A percentile compares a stretch with the other conserved stretches of the same genome.
phyloP scores from a whole-genome alignment of 2,329 filamentous ascomycete genomes.

The Chrysoporthe deuterocubensis region DNA sequence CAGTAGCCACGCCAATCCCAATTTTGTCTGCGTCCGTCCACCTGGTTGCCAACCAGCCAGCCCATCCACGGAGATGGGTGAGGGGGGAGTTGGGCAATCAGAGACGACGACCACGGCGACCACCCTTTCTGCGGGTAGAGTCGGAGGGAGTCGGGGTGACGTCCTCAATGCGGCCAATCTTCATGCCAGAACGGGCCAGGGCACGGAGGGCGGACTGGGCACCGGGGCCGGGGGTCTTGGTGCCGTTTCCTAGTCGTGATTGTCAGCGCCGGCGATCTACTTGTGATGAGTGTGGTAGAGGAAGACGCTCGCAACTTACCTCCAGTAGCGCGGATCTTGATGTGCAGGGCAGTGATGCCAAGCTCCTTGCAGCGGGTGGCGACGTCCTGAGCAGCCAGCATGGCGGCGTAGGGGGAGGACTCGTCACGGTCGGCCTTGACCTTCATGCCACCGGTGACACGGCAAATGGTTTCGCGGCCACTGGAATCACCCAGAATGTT shows the following conservation, averaged over 20 bases:
- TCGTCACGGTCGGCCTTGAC: conserved; percentile 99
- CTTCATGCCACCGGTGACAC: conserved; percentile 99
- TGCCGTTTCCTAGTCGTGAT: conserved; percentile 79
- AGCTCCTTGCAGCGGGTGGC: conserved; percentile 80
- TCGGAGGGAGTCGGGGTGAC: conserved; percentile 99
- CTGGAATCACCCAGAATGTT: conserved; percentile 74
- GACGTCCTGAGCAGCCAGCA: conserved; percentile 99
- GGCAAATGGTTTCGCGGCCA: conserved; percentile 99
- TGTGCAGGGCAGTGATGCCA: conserved; percentile 90
- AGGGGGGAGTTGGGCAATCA: conserved; percentile 57
- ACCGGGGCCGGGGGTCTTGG: conserved; percentile 99
- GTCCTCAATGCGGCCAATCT: conserved; percentile 99
- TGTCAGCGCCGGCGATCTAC: conserved; percentile 9
- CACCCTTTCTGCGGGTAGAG: conserved; percentile 99
- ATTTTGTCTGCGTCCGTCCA: conserved; percentile 15
- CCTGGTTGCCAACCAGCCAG: conserved; percentile 20
- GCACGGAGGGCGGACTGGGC: conserved; percentile 99
- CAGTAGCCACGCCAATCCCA: conserved; percentile 39
- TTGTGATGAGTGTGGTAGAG: neutral
- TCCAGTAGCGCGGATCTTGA: conserved; percentile 99
- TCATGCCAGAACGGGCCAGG: conserved; percentile 98
- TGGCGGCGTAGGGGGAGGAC: conserved; percentile 99
- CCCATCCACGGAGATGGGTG: conserved; percentile 18
- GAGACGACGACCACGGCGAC: conserved; percentile 99
- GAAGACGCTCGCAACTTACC: conserved; percentile 58